Evolutionary conservation across 2,329 filamentous ascomycete species (phyloP), one percentile per base, ranked within the genome.

Genomic region (Botryosphaeria agaves): DNA sequence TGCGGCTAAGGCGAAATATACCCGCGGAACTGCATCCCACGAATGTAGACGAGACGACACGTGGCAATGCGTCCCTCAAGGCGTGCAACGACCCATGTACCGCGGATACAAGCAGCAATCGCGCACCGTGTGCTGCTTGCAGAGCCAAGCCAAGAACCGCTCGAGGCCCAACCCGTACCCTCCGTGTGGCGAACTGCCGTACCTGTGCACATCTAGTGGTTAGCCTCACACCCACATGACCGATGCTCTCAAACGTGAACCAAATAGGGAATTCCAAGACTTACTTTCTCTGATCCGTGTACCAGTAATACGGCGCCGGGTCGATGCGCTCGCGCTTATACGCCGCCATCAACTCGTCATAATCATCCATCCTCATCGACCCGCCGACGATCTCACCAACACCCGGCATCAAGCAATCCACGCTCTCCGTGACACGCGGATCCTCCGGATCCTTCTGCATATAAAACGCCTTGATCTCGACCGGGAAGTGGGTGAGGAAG

Each of bases 391-490:
- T 93, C 64, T 95, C 89, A 36, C 89, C 89, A 16, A 98, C 89
- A 42, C 83, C 83, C 7, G 89, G 89, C 84, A 98, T 77, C 38
- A 78, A 51, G 35, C 70, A 69, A 41, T 98, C 89, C 9, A 95
- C 87, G 37, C 74, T 83, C 65, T 98, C 87, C 0, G 89, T 98
- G 17, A 94, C 83, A 16, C 85, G 71, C 18, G 57, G 61, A 49
- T 98, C 89, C 18, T 68, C 57, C 26, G 66, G 63, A 44, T 87
- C 89, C 58, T 78, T 85, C 59, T 85, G 77, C 89, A 98, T 98
- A 69, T 98, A 98, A 56, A 98, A 98, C 1, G 89, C 80, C 67
- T 98, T 98, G 67, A 98, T 93, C 61, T 87, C 83, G 35, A 76
- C 76, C 14, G 89, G 89, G 72, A 98, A 98, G 59, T 95, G 87